phyloP scores from a whole-genome alignment of 148 eudicot genomes.

The Chenopodium quinoa region DNA sequence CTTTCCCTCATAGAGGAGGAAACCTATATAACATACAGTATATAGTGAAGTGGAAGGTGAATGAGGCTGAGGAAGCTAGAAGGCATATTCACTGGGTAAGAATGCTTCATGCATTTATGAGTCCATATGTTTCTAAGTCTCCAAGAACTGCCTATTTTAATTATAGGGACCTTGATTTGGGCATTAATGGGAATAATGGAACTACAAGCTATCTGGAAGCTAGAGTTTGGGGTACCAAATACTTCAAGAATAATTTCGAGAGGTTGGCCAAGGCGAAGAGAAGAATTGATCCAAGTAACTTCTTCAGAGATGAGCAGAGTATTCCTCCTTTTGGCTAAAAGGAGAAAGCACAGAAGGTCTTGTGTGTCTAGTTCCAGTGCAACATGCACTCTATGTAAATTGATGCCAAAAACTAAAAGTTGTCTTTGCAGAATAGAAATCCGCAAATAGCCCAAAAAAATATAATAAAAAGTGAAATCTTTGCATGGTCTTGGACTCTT shows the following conservation, averaged over 20 bases:
- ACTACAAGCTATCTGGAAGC: constrained; percentile 23
- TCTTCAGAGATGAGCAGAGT: constrained; percentile 32
- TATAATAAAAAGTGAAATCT: no score
- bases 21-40: constrained; percentile 31
- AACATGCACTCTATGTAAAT: not conserved
- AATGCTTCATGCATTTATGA: constrained; percentile 27
- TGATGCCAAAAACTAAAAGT: not conserved
- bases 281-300: constrained; percentile 22
- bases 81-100: constrained; percentile 23
- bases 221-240: constrained; percentile 21
- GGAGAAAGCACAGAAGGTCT: not conserved
- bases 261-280: constrained; percentile 32
- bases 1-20: constrained; percentile 32
- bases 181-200: constrained; percentile 25
- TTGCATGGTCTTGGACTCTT: no score
- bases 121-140: constrained; percentile 26
- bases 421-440: not conserved
- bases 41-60: constrained; percentile 24
- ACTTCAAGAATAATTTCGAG: constrained; percentile 29
- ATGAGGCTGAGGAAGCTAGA: constrained; percentile 14
- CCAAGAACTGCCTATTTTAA: constrained; percentile 38
- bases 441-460: not conserved
- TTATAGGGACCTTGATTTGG: constrained; percentile 39
- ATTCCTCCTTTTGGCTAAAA: constrained; percentile 25
- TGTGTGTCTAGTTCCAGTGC: not conserved